A percentile compares a stretch with the other conserved stretches of the same genome.
These are phyloP conservation scores for Tricholomella constricta DNA, from an alignment of 768 basidiomycete species.

Conservation along the genomic window DNA sequence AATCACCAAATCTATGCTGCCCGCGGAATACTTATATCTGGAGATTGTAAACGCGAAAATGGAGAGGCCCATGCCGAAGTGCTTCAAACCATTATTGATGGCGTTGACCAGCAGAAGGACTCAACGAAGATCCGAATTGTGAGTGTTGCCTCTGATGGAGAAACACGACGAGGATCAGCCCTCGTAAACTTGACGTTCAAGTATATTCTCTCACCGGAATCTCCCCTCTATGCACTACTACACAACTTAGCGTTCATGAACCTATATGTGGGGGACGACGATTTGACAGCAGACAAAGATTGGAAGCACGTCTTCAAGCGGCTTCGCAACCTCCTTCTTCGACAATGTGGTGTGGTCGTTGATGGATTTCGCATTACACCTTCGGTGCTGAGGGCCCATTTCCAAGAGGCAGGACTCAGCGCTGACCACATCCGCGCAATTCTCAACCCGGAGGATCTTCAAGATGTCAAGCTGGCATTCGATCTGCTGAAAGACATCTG, in stretches of 20 bases:
- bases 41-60: slow-evolving; percentile 30
- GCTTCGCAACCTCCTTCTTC: slow-evolving; percentile 29
- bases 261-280: slow-evolving; percentile 29
- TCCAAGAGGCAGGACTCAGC: slow-evolving; percentile 11
- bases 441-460: slow-evolving; percentile 32
- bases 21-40: slow-evolving; percentile 27
- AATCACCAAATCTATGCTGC: slow-evolving; percentile 27
- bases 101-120: slow-evolving; percentile 8
- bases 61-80: slow-evolving; percentile 23
- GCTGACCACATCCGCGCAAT: slow-evolving; percentile 13
- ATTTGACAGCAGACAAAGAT: slow-evolving; percentile 38
- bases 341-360: slow-evolving; percentile 22
- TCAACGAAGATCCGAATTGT: slow-evolving; percentile 12
- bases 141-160: slow-evolving; percentile 32
- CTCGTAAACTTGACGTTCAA: slow-evolving; percentile 26
- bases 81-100: slow-evolving; percentile 13
- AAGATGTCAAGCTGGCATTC: slow-evolving; percentile 32
- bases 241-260: slow-evolving; percentile 25
- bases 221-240: slow-evolving; percentile 27
- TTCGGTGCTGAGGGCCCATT: slow-evolving; percentile 22
- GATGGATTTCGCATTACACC: slow-evolving; percentile 26
- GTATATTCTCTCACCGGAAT: slow-evolving; percentile 14
- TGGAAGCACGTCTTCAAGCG: slow-evolving; percentile 37
- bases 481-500: slow-evolving; percentile 27
- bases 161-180: slow-evolving; percentile 26